These are phyloP conservation scores for Talaromyces wortmannii DNA, from an alignment of 495 filamentous ascomycete genomes.

Conservation along the genomic window DNA sequence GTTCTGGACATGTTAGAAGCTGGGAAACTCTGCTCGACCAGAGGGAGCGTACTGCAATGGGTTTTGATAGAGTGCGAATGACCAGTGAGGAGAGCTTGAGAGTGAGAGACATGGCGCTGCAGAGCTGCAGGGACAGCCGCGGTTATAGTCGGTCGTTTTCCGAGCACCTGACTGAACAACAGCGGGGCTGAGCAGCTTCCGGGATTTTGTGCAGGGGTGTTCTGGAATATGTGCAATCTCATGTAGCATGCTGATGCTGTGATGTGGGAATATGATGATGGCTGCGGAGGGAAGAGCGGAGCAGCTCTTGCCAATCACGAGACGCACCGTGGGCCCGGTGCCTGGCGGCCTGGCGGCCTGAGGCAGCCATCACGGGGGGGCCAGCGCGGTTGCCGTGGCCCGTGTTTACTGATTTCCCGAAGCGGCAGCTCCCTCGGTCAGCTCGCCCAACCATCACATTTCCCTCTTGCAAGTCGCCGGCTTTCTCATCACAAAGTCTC, in stretches of 20 bases:
- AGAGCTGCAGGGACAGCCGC: background rate
- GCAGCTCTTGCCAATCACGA: background rate
- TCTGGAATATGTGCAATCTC: background rate
- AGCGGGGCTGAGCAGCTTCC: too few species aligned
- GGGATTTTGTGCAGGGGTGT: too few species aligned
- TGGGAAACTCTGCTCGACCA: conserved; percentile 19
- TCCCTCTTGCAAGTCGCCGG: background rate
- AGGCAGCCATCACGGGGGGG: background rate
- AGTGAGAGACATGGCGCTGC: conserved; percentile 41
- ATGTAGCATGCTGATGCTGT: background rate
- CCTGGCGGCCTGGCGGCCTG: background rate
- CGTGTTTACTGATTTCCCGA: conserved; percentile 9
- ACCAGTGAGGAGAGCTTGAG: conserved; percentile 63
- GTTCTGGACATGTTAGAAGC: conserved; percentile 54
- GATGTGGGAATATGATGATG: background rate
- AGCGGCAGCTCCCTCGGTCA: background rate
- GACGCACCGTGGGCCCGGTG: background rate
- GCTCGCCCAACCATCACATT: background rate
- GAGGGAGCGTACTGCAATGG: conserved; percentile 53
- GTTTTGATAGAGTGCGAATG: conserved; percentile 66
- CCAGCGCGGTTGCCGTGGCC: background rate
- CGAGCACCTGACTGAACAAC: too few species aligned
- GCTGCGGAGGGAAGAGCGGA: background rate
- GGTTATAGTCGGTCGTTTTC: too few species aligned
- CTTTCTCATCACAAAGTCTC: background rate